phyloP scores from a whole-genome alignment of 306 rosid species.

The Lathyrus sativus region DNA sequence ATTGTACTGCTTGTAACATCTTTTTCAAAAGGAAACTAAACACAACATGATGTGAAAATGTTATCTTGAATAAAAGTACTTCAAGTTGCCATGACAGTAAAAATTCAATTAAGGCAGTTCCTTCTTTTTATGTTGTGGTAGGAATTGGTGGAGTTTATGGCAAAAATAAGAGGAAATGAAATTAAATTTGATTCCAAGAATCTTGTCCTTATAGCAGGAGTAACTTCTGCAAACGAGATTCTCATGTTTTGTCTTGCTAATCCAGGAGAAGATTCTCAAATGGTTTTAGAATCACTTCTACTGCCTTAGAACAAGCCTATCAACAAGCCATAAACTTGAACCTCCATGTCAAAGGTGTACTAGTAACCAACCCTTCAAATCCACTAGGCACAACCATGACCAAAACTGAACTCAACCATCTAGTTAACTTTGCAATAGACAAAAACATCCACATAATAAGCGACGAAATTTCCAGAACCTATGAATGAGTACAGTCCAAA shows the following conservation, averaged over 20 bases:
- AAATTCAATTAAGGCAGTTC: too few relatives aligned
- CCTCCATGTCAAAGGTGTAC: conserved; percentile 70
- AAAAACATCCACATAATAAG: too few relatives aligned
- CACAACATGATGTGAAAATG: too few relatives aligned
- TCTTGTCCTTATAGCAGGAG: conserved; percentile 82
- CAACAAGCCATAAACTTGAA: conserved; percentile 47
- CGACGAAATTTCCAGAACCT: too few relatives aligned
- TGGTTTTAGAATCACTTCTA: conserved; percentile 66
- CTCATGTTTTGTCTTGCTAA: conserved; percentile 85
- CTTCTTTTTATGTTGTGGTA: too few relatives aligned
- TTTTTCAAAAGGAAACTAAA: too few relatives aligned
- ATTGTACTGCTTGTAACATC: too few relatives aligned
- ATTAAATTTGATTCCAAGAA: conserved; percentile 51
- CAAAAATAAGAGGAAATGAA: too few relatives aligned
- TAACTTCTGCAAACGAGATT: conserved; percentile 85
- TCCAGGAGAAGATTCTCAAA: conserved; percentile 78
- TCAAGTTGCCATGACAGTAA: too few relatives aligned
- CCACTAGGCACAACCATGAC: conserved; percentile 76
- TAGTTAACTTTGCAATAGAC: conserved; percentile 58
- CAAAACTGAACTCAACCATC: conserved; percentile 49
- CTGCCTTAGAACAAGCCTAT: conserved; percentile 68
- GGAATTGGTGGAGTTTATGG: too few relatives aligned
- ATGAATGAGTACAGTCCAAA: too few relatives aligned
- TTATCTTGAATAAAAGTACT: too few relatives aligned
- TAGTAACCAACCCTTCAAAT: conserved; percentile 82